These are phyloP conservation scores for Cyclospora cayetanensis DNA, from an alignment of 169 alveolate genomes.

Conservation along the genomic window DNA sequence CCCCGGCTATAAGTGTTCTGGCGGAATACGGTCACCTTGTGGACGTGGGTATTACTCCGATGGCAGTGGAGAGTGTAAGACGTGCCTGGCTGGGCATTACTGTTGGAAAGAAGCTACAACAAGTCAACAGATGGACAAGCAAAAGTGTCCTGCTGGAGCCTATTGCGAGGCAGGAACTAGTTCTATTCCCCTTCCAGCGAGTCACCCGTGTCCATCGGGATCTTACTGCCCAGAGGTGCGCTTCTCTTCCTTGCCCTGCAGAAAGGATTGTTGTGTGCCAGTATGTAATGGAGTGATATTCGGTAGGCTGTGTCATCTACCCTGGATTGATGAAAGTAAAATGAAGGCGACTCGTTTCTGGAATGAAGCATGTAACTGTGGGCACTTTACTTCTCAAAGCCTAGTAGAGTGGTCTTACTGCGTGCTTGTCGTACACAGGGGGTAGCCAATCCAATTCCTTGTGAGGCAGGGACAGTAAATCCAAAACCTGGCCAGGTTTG, in stretches of 20 bases:
- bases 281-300: too few relatives aligned
- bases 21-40: slow-evolving; percentile 17
- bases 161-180: slow-evolving; percentile 17
- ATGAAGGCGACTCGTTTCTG: too few relatives aligned
- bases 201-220: slow-evolving; percentile 58
- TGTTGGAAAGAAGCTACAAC: slow-evolving; percentile 46
- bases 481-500: slow-evolving; percentile 62
- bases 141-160: slow-evolving; percentile 53
- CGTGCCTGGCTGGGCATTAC: slow-evolving; percentile 37
- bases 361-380: too few relatives aligned
- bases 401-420: too few relatives aligned
- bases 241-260: too few relatives aligned
- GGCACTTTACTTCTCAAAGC: too few relatives aligned
- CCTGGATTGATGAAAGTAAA: too few relatives aligned
- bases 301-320: too few relatives aligned
- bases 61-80: not conserved
- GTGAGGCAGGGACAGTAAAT: slow-evolving; percentile 21
- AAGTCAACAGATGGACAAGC: slow-evolving; percentile 39
- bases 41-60: slow-evolving; percentile 19
- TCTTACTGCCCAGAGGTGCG: slow-evolving; percentile 52
- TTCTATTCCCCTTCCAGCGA: slow-evolving; percentile 37
- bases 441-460: not conserved
- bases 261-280: too few relatives aligned
- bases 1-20: slow-evolving; percentile 4
- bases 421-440: slow-evolving; percentile 1